Evolutionary conservation across 2,329 filamentous ascomycete genomes (phyloP).

Genomic region (Colletotrichum sojae): DNA sequence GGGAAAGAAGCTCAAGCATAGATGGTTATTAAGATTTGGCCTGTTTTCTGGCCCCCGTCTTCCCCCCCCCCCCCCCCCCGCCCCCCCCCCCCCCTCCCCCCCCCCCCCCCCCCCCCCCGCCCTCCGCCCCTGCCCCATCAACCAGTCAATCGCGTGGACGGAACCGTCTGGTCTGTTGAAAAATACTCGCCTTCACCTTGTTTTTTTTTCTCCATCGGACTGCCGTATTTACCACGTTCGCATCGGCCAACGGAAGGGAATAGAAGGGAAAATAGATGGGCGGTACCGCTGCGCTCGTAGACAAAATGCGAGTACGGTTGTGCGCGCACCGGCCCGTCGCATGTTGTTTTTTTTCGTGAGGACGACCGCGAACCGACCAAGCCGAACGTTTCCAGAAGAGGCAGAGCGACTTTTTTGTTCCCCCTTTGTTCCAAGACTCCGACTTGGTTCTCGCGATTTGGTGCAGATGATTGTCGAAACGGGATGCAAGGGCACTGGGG

Average conservation of each 20-base stretch:
- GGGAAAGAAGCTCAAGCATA: neutral
- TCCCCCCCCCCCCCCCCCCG: too few relatives aligned
- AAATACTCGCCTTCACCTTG: neutral
- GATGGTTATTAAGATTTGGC: neutral
- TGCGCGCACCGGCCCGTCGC: neutral
- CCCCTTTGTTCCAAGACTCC: neutral
- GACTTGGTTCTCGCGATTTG: neutral
- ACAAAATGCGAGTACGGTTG: neutral
- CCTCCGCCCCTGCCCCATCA: too few relatives aligned
- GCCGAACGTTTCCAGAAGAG: neutral
- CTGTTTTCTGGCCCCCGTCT: neutral
- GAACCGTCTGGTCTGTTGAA: too few relatives aligned
- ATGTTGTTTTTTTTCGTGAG: neutral
- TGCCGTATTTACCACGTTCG: conserved; percentile 19
- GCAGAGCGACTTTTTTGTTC: neutral
- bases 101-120: too few relatives aligned
- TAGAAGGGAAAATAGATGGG: neutral
- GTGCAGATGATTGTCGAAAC: conserved; percentile 4
- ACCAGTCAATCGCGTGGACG: neutral
- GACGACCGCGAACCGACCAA: neutral
- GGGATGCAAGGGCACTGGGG: conserved; percentile 21
- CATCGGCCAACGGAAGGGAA: neutral
- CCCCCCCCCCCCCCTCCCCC: too few relatives aligned
- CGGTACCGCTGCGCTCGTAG: too few relatives aligned
- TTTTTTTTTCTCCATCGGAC: conserved; percentile 18